Evolutionary conservation across 2,329 filamentous ascomycete genomes (phyloP), one percentile per base, ranked within the genome.

Genomic region (Fusarium sp.): DNA sequence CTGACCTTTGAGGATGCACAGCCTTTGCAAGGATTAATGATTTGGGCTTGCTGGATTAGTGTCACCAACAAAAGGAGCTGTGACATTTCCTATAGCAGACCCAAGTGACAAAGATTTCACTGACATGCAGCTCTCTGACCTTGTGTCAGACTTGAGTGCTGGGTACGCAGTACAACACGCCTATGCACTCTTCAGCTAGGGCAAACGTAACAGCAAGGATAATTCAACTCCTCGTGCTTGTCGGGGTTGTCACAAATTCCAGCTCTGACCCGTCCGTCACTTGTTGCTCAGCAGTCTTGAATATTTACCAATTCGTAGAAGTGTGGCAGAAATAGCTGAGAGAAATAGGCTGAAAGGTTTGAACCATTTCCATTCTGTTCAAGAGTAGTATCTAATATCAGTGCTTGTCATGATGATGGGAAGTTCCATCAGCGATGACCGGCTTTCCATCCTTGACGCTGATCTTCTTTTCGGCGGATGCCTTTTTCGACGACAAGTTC

Each of bases 361-460:
- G 25, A 44, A 46, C 41, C 57, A 39, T 36, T 45, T n/a, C 46
- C 20, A 29, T 47, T 46, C 22, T 54, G 61, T 44, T 27, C 44
- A 22, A 29, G 27, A 52, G 35, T 42, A 36, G 25, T 22, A 33
- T n/a, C 42, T 33, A 41, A 36, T 22, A 49, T 61, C 44, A 61
- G 31, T 46, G 22, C 61, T 68, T 65, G 31, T 60, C 61, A 39
- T 35, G 53, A 36, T 39, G 69, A 50, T 60, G 65, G 22, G 64
- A 68, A n/a, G 70, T 68, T 27, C 75, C 75, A 47, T 77, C 62
- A 13, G 68, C 72, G 44, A 77, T 46, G 25, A 74, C 62, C 17
- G 72, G 65, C 5, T 67, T 59, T 14, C 58, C 52, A 33, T 60
- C 45, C 52, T 67, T 66, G 44, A 46, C 65, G 45, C 41, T 62